Evolutionary conservation across 225 moss, liverwort and hornwort genomes (phyloP), one percentile per base, ranked within the genome.

Genomic region (Pseudoscleropodium purum): DNA sequence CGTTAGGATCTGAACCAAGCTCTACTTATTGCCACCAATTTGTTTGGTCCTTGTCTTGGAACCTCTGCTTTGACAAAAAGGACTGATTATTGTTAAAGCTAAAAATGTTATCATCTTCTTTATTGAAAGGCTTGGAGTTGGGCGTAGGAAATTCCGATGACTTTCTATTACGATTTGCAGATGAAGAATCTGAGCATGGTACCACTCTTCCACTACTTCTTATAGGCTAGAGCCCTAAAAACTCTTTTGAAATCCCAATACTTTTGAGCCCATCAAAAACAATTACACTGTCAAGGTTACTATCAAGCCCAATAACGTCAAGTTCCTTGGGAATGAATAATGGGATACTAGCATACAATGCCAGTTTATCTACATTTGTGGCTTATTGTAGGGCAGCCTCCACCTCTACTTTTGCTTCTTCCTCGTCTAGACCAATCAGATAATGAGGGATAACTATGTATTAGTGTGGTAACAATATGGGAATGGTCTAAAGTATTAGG

Each of bases 381-480:
- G 94, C 94, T 88, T 92, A 90, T 85, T 94, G 91, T 84, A 90
- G 74, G n/a, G 93, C 93, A 75, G 70, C 79, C 65, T 92, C 94
- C 81, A 88, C 90, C 84, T 94, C 94, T 86, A 92, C 92, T 88
- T 91, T 89, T 4, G 92, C 92, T 84, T 94, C 94, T 80, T 92
- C 94, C 61, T 92, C 91, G 77, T 94, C 94, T 27, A 81, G 90
- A 34, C 94, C 94, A 17, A 92, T 94, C 69, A 94, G 88, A 77
- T 92, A 94, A 67, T 94, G 94, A 62, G 94, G 94, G 54, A 94
- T 94, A 43, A 94, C 94, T 92, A 94, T 94, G 88, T 91, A 91
- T 62, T 94, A 89, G 39, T 92, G 94, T 11, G 94, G 94, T 62
- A 94, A 87, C 41, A 94, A 45, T 41, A 94, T 87, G 31, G 94